phyloP scores from a whole-genome alignment of 352 stramenopile species.

The Phytophthora europaea region DNA sequence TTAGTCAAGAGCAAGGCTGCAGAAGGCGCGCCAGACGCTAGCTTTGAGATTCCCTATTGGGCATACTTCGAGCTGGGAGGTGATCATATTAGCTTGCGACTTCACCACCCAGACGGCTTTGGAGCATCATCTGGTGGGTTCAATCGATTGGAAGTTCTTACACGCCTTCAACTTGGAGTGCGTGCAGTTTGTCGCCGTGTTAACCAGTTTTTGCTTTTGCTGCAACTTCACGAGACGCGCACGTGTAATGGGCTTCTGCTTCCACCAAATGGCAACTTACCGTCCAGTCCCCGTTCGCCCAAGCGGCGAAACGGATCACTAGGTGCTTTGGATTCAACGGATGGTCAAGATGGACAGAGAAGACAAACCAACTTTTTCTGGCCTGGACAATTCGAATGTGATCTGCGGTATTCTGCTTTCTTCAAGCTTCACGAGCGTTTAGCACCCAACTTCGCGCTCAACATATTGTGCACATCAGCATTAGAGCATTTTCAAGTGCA shows the following conservation, averaged over 20 bases:
- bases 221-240: slow-evolving; percentile 88
- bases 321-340: slow-evolving; percentile 30
- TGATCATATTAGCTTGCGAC: slow-evolving; percentile 60
- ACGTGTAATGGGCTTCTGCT: slow-evolving; percentile 81
- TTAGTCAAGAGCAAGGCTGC: not conserved
- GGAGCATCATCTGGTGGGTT: slow-evolving; percentile 30
- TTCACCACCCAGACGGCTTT: slow-evolving; percentile 68
- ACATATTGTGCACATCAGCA: slow-evolving; percentile 85
- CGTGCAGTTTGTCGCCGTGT: slow-evolving; percentile 78
- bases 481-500: slow-evolving; percentile 92
- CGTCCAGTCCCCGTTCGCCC: slow-evolving; percentile 54
- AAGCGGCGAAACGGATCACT: slow-evolving; percentile 45
- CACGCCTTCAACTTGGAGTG: slow-evolving; percentile 76
- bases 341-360: slow-evolving; percentile 16
- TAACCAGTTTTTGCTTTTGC: slow-evolving; percentile 86
- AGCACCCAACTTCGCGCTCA: slow-evolving; percentile 81
- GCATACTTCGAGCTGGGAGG: slow-evolving; percentile 74
- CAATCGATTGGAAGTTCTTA: slow-evolving; percentile 75
- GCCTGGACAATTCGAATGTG: slow-evolving; percentile 89
- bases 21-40: not conserved
- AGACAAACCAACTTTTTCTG: slow-evolving; percentile 76
- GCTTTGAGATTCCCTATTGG: slow-evolving; percentile 81
- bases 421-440: slow-evolving; percentile 88
- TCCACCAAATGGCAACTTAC: slow-evolving; percentile 46
- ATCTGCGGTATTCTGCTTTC: slow-evolving; percentile 79